Percentiles rank a stretch among this genome's conserved stretches.
Conservation (phyloP, 1,284 basidiomycete genomes). For the Ustilago hordei region DNA sequence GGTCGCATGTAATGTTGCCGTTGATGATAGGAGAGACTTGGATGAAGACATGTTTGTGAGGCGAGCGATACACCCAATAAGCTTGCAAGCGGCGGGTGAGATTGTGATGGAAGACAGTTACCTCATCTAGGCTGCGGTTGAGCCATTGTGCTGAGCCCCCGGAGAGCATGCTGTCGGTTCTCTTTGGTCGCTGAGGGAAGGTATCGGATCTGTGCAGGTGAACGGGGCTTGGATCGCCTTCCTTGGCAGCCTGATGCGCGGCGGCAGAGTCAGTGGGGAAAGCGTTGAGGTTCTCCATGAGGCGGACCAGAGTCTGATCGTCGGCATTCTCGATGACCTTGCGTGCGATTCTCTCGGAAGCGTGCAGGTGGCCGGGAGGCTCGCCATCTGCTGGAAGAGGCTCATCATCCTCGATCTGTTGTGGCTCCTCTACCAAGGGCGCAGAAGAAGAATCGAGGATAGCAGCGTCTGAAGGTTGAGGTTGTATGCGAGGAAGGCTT, state of each 20-base stretch:
- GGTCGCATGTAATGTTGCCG: slow-evolving; percentile 24
- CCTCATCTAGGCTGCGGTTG: slow-evolving; percentile 50
- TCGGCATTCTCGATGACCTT: slow-evolving; percentile 48
- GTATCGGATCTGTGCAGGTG: neutral
- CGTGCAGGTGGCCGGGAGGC: slow-evolving; percentile 7
- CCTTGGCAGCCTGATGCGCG: slow-evolving; percentile 23
- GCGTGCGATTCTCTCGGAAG: slow-evolving; percentile 38
- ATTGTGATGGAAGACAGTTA: slow-evolving; percentile 50
- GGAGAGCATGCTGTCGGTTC: slow-evolving; percentile 32
- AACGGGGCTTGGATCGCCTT: neutral
- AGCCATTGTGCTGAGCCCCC: slow-evolving; percentile 54
- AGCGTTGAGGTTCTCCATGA: slow-evolving; percentile 52
- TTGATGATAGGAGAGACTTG: slow-evolving; percentile 53
- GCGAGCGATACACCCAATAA: slow-evolving; percentile 61
- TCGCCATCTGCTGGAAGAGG: neutral
- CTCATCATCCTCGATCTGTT: slow-evolving; percentile 23
- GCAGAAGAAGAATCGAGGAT: slow-evolving; percentile 24
- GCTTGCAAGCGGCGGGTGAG: slow-evolving; percentile 48
- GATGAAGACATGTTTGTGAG: slow-evolving; percentile 46
- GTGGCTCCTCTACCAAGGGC: slow-evolving; percentile 36
- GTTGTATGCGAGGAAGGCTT: slow-evolving; percentile 38
- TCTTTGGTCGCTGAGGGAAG: slow-evolving; percentile 15
- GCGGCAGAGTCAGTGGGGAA: slow-evolving; percentile 53
- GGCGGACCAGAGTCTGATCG: slow-evolving; percentile 47
- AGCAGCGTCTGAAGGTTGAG: slow-evolving; percentile 14